Percentiles rank a stretch among this genome's conserved stretches.
Evolutionary conservation across 148 eudicot species (phyloP).

Genomic region (Rhododendron henanense): DNA sequence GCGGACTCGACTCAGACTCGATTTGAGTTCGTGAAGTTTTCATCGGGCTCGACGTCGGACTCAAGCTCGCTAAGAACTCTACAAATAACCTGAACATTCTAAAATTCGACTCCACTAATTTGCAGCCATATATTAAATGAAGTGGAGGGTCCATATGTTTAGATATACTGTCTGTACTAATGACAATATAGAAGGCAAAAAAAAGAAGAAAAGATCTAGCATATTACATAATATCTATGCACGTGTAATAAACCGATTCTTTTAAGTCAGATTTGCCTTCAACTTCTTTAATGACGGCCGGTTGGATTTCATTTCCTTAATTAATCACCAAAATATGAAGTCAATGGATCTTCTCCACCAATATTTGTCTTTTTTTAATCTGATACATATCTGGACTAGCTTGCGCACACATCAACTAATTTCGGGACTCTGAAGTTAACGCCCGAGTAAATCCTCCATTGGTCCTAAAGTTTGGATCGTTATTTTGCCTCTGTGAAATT

Average conservation of each 20-base stretch:
- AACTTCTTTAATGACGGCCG: background rate
- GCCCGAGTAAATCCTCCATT: no score
- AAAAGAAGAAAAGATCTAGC: background rate
- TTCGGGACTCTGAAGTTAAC: no score
- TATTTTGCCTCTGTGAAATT: no score
- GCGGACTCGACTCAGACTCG: background rate
- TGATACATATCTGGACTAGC: no score
- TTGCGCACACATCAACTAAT: background rate
- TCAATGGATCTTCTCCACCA: background rate
- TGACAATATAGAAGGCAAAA: background rate
- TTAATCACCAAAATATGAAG: background rate
- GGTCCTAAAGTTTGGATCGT: no score
- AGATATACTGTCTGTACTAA: background rate
- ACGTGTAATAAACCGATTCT: background rate
- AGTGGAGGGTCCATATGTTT: background rate
- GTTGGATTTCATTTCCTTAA: background rate
- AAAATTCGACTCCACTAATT: background rate
- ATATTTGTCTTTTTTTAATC: no score
- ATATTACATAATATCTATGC: background rate
- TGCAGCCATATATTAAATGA: background rate
- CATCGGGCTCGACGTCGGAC: background rate
- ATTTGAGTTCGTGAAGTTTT: background rate
- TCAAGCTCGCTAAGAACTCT: background rate
- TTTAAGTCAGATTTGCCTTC: background rate
- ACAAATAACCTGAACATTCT: background rate